phyloP scores from a whole-genome alignment of 2,329 filamentous ascomycete species.

The Cryphonectria carpinicola region DNA sequence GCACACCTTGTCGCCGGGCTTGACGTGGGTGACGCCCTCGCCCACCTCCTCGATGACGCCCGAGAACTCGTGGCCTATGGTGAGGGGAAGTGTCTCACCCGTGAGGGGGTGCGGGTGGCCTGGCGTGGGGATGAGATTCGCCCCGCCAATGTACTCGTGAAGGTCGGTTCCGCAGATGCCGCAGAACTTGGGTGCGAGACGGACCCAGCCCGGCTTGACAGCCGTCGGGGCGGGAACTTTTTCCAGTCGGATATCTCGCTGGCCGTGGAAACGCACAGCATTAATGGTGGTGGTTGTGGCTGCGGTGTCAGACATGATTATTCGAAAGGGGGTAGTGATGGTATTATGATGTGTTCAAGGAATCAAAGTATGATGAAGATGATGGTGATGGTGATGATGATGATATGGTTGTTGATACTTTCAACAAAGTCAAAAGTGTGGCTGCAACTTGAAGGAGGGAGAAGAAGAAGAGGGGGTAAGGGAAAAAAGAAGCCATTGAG shows the following conservation, averaged over 20 bases:
- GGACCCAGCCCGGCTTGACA: slow-evolving; percentile 28
- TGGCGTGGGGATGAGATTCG: slow-evolving; percentile 37
- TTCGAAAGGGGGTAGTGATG: neutral
- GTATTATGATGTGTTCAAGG: neutral
- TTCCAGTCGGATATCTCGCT: slow-evolving; percentile 28
- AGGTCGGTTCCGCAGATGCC: slow-evolving; percentile 43
- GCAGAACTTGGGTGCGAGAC: slow-evolving; percentile 38
- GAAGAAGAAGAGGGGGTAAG: neutral
- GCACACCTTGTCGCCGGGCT: slow-evolving; percentile 57
- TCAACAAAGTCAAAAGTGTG: neutral
- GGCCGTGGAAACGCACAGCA: slow-evolving; percentile 28
- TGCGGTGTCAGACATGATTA: slow-evolving; percentile 5
- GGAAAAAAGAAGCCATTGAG: neutral
- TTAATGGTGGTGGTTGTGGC: slow-evolving; percentile 24
- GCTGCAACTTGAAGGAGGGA: neutral
- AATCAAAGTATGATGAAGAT: neutral
- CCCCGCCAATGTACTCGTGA: slow-evolving; percentile 39
- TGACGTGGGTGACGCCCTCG: slow-evolving; percentile 46
- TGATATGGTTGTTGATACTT: neutral
- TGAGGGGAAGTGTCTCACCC: slow-evolving; percentile 58
- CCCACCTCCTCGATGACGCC: slow-evolving; percentile 63
- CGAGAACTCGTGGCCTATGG: slow-evolving; percentile 66
- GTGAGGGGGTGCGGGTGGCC: slow-evolving; percentile 58
- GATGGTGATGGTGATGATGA: neutral
- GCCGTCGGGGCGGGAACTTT: slow-evolving; percentile 22